phyloP scores from a whole-genome alignment of 768 basidiomycete genomes.

The Phaeotremella skinneri region DNA sequence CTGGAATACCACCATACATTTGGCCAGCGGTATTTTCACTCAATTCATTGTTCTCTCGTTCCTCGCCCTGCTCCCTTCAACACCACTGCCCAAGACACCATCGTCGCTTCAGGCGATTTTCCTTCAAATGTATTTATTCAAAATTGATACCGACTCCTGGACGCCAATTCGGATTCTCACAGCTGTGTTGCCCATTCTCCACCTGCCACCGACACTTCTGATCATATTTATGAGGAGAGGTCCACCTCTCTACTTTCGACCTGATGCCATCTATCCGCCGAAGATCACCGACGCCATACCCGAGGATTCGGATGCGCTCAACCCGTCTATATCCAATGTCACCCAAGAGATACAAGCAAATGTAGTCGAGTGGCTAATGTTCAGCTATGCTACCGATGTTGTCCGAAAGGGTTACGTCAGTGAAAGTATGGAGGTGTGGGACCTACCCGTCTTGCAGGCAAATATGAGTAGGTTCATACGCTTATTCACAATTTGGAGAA shows the following conservation, averaged over 20 bases:
- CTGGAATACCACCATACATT: constrained; percentile 61
- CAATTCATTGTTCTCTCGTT: constrained; percentile 36
- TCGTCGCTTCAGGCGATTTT: constrained; percentile 11
- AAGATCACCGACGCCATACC: constrained; percentile 38
- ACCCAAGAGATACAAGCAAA: constrained; percentile 57
- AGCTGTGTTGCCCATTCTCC: constrained; percentile 34
- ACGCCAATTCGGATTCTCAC: constrained; percentile 7
- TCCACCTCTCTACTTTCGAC: constrained; percentile 70
- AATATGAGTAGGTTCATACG: constrained; percentile 55
- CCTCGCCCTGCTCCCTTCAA: constrained; percentile 35
- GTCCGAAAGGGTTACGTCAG: constrained; percentile 76
- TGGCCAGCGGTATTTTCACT: constrained; percentile 53
- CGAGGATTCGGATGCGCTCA: constrained; percentile 20
- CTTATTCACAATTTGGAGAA: background rate
- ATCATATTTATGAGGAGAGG: constrained; percentile 64
- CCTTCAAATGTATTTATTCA: constrained; percentile 12
- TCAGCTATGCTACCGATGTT: constrained; percentile 83
- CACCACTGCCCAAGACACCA: constrained; percentile 33
- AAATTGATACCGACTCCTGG: constrained; percentile 10
- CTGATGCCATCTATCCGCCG: constrained; percentile 68
- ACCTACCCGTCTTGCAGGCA: constrained; percentile 76
- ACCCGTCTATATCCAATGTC: constrained; percentile 68
- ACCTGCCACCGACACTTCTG: constrained; percentile 54
- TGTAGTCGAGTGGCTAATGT: constrained; percentile 62
- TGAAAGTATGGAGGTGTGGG: constrained; percentile 75